phyloP scores from a whole-genome alignment of 805 yeast species.

The Brettanomyces nanus region DNA sequence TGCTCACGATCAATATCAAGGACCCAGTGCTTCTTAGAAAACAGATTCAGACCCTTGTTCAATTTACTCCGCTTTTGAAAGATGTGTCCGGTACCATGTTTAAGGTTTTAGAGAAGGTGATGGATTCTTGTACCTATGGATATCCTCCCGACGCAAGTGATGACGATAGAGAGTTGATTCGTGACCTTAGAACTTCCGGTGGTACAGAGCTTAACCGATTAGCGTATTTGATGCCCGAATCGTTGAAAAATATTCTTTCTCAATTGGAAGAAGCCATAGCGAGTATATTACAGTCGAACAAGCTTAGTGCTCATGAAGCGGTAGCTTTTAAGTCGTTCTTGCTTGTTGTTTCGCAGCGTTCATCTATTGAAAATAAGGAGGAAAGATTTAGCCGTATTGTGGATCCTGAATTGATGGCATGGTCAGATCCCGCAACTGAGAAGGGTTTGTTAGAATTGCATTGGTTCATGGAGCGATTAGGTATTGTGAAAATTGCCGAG shows the following conservation, averaged over 20 bases:
- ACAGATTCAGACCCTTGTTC: slow-evolving; percentile 86
- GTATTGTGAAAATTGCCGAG: slow-evolving; percentile 87
- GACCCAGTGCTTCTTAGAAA: slow-evolving; percentile 79
- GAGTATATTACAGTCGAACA: slow-evolving; percentile 54
- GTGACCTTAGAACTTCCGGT: slow-evolving; percentile 84
- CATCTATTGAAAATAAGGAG: slow-evolving; percentile 57
- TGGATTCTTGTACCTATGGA: slow-evolving; percentile 76
- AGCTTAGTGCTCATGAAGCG: slow-evolving; percentile 81
- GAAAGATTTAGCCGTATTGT: slow-evolving; percentile 81
- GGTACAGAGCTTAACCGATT: slow-evolving; percentile 92
- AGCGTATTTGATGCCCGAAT: slow-evolving; percentile 92
- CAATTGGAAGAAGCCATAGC: slow-evolving; percentile 80
- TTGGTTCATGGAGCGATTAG: slow-evolving; percentile 98
- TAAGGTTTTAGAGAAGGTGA: slow-evolving; percentile 74
- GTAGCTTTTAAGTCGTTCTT: slow-evolving; percentile 91
- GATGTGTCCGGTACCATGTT: slow-evolving; percentile 71
- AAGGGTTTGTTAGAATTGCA: slow-evolving; percentile 84
- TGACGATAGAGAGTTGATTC: slow-evolving; percentile 68
- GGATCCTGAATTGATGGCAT: slow-evolving; percentile 84
- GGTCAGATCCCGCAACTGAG: slow-evolving; percentile 89
- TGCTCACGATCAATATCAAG: slow-evolving; percentile 65
- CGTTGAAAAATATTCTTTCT: slow-evolving; percentile 68
- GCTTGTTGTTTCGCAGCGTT: slow-evolving; percentile 83
- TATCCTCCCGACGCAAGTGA: slow-evolving; percentile 52
- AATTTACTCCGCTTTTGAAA: slow-evolving; percentile 83